Percentiles rank a stretch among this genome's conserved stretches.
Conservation (phyloP, 2,329 filamentous ascomycete genomes). For the Colletotrichum godetiae region DNA sequence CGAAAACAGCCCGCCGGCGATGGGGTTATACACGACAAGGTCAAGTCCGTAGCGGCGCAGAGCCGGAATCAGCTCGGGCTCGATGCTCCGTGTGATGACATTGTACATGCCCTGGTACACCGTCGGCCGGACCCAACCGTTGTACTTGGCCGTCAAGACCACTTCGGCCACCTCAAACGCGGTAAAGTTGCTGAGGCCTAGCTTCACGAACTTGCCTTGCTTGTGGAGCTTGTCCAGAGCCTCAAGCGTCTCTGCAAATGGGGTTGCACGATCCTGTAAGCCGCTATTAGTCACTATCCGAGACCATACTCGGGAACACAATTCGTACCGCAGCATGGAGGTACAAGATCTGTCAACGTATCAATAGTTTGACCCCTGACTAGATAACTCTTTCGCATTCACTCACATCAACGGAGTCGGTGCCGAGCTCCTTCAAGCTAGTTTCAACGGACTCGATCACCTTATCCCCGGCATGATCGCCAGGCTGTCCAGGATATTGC, state of each 20-base stretch:
- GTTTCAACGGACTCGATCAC: constrained; percentile 74
- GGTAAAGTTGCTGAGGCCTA: constrained; percentile 87
- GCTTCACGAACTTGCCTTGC: constrained; percentile 83
- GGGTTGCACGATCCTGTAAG: constrained; percentile 66
- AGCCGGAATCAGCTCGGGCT: constrained; percentile 78
- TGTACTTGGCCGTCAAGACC: constrained; percentile 80
- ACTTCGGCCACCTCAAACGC: constrained; percentile 91
- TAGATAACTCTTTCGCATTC: neutral
- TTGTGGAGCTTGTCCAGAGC: constrained; percentile 86
- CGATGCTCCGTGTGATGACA: constrained; percentile 79
- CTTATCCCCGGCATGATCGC: constrained; percentile 71
- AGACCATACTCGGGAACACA: neutral
- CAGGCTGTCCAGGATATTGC: constrained; percentile 69
- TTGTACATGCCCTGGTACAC: constrained; percentile 94
- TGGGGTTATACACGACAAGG: constrained; percentile 84
- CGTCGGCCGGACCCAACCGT: constrained; percentile 84
- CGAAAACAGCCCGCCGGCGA: constrained; percentile 83
- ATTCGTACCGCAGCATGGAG: constrained; percentile 71
- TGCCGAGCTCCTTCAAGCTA: constrained; percentile 77
- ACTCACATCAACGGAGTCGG: constrained; percentile 76
- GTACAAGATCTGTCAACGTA: constrained; percentile 70
- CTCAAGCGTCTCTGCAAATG: constrained; percentile 83
- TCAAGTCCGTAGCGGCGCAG: constrained; percentile 82
- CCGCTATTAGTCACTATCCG: neutral
- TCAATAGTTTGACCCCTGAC: neutral